These are phyloP conservation scores for Ophiocytium majus DNA, from an alignment of 352 stramenopile genomes.

Conservation along the genomic window DNA sequence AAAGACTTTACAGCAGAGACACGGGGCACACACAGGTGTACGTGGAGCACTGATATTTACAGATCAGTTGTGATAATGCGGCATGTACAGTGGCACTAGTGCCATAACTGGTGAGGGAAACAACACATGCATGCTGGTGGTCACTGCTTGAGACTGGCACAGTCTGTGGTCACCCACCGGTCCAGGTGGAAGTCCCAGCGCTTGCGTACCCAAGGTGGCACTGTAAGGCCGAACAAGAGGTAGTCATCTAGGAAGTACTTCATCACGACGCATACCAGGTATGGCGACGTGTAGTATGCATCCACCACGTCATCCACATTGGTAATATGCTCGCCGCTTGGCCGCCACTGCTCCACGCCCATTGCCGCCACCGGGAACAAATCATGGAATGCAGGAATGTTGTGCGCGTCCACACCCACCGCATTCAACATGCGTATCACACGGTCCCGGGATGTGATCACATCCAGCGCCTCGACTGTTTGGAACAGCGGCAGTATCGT, in stretches of 20 bases:
- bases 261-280: neutral
- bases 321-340: neutral
- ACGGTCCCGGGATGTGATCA: neutral
- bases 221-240: slow-evolving; percentile 23
- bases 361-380: neutral
- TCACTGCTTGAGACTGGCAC: neutral
- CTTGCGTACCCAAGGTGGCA: neutral
- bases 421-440: neutral
- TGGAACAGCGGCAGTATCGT: neutral
- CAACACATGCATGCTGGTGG: too few species aligned
- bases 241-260: slow-evolving; percentile 30
- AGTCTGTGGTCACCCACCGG: neutral
- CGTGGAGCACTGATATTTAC: too few species aligned
- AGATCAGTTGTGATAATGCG: too few species aligned
- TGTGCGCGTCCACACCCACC: neutral
- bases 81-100: too few species aligned
- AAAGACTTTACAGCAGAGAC: too few species aligned
- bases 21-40: too few species aligned
- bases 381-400: neutral
- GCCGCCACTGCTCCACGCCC: neutral
- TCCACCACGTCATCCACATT: neutral
- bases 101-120: too few species aligned
- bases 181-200: slow-evolving; percentile 2
- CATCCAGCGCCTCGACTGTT: slow-evolving; percentile 19
- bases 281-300: neutral